Conservation (phyloP, 139 green algal genomes). For the Asterochloris erici region DNA sequence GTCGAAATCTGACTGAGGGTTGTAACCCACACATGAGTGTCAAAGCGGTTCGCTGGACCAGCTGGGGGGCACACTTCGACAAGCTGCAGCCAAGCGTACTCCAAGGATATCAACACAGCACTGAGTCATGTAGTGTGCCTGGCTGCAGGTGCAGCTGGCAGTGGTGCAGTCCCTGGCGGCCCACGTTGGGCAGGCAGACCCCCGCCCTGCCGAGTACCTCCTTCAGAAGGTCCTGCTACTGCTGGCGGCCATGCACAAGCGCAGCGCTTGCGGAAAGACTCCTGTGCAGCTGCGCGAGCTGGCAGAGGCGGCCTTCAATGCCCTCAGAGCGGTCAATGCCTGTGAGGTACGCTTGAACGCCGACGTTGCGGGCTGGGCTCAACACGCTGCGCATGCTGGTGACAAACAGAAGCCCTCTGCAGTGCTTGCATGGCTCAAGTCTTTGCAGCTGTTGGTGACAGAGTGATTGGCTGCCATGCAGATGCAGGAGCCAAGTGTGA, state of each 20-base stretch:
- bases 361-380: too few relatives aligned
- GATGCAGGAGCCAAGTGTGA: slow-evolving; percentile 7
- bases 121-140: neutral
- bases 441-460: neutral
- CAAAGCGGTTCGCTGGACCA: neutral
- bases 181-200: neutral
- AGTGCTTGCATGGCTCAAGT: too few relatives aligned
- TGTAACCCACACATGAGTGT: neutral
- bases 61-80: neutral
- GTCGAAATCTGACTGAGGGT: neutral
- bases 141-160: slow-evolving; percentile 17
- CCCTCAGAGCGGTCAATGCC: slow-evolving; percentile 12
- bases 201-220: slow-evolving; percentile 18
- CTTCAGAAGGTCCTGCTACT: slow-evolving; percentile 30
- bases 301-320: slow-evolving; percentile 10
- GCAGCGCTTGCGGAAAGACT: neutral
- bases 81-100: neutral
- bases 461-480: neutral
- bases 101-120: neutral
- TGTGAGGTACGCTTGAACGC: slow-evolving; percentile 4
- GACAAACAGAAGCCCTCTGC: too few relatives aligned
- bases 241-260: slow-evolving; percentile 16
- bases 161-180: slow-evolving; percentile 15
- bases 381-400: too few relatives aligned
- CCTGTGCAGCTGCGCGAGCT: slow-evolving; percentile 17